Base-by-base conservation (phyloP, 2,329 filamentous ascomycete species). In the Raffaelea arxii region DNA sequence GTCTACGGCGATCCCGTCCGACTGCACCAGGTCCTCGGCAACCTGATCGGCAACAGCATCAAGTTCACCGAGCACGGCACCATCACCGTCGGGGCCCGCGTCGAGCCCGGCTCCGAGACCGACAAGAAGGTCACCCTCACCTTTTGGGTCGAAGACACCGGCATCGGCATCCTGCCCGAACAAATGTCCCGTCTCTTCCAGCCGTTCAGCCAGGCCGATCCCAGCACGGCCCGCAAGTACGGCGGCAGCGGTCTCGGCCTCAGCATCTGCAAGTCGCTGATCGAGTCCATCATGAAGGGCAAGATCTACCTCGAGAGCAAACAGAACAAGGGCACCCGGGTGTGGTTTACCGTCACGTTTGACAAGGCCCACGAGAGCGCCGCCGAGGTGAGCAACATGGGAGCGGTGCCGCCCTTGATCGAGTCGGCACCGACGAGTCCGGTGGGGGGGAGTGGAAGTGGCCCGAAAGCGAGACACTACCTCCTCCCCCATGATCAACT, bases 261-360 rank as follows among this genome's bases (percentile, higher is more conserved):
- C 38, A 94, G 86, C 58, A 96, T 96, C 53, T 95, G 90, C 75
- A 95, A 95, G 65, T 90, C 86, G 1, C 80, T 96, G 38, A 89
- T 96, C 51, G 86, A 95, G 65, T 87, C 86, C 19, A 90, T 94
- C 65, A 90, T 96, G 77, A 81, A 86, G 51, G 90, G 90, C 37
- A 80, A 76, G 50, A 94, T 96, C 50, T 81, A 82, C 65, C 75
- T 96, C 1, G 84, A 92, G 51, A 92, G 86, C 52, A 72, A 78
- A 36, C 80, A 87, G 50, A 80, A 80, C 9, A 68, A 78, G 6
- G 86, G 86, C 14, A 91, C 80, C 2, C 80, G 73, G 2, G 79
- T 75, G 5, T 90, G 81, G 59, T 96, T 97, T 65, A 85, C 84
- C 1, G 73, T 97, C 25, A 81, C 80, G 0, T 96, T 96, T 61